Percentiles rank a stretch among this genome's conserved stretches.
Conservation (phyloP, 805 yeast genomes). For the Nakazawaea laoshanensis region DNA sequence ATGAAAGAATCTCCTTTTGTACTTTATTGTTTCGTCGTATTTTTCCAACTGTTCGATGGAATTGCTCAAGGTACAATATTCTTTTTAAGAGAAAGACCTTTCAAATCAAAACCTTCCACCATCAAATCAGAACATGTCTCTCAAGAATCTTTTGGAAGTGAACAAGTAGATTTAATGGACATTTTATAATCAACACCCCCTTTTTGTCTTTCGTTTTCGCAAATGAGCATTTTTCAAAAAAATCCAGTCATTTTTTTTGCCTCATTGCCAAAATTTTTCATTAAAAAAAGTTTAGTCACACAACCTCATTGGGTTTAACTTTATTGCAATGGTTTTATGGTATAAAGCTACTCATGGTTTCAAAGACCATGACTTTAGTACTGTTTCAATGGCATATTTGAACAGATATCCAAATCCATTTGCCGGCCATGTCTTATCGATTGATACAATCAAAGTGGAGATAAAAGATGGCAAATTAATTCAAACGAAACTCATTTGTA, state of each 20-base stretch:
- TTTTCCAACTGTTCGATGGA: conserved; percentile 75
- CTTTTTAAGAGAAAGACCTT: conserved; percentile 69
- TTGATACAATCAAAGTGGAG: conserved; percentile 61
- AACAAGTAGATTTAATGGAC: neutral
- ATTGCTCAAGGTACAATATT: conserved; percentile 70
- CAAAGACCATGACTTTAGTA: conserved; percentile 52
- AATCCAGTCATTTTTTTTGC: too few species aligned
- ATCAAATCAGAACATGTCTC: too few species aligned
- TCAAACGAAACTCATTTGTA: conserved; percentile 67
- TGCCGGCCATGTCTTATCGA: conserved; percentile 76
- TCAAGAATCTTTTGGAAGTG: neutral
- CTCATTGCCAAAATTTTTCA: too few species aligned
- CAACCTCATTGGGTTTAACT: neutral
- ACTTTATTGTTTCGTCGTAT: conserved; percentile 57
- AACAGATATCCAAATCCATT: conserved; percentile 74
- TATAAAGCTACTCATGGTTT: conserved; percentile 48
- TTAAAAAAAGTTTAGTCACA: too few species aligned
- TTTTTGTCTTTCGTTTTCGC: too few species aligned
- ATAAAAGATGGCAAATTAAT: conserved; percentile 63
- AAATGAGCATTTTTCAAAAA: too few species aligned
- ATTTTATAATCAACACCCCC: too few species aligned
- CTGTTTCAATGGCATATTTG: conserved; percentile 71
- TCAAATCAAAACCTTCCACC: too few species aligned
- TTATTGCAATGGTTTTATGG: conserved; percentile 50
- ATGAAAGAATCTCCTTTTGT: conserved; percentile 50